A percentile compares a stretch with the other conserved stretches of the same genome.
Conservation (phyloP, 2,329 filamentous ascomycete species). For the Nothophaeocryptopus gaeumannii region DNA sequence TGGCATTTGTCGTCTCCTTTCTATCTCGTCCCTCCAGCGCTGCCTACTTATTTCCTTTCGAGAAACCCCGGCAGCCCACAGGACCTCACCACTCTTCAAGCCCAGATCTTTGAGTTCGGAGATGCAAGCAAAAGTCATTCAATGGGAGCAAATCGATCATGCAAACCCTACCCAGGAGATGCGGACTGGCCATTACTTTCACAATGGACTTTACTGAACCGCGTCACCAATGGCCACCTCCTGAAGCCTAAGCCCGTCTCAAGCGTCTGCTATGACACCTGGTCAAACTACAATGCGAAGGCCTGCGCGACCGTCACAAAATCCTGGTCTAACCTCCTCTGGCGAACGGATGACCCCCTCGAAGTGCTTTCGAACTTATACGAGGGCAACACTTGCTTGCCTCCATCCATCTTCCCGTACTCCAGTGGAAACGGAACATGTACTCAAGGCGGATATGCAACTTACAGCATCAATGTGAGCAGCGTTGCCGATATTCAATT, state of each 20-base stretch:
- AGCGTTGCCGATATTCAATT: constrained; percentile 19
- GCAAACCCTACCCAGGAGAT: not conserved
- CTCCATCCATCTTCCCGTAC: not conserved
- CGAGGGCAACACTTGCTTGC: not conserved
- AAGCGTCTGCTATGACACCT: not conserved
- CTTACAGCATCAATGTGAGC: not conserved
- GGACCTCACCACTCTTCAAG: too few species aligned
- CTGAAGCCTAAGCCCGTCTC: not conserved
- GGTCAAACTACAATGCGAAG: not conserved
- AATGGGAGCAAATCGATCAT: too few species aligned
- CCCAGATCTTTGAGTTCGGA: too few species aligned
- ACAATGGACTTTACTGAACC: not conserved
- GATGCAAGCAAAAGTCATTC: not conserved
- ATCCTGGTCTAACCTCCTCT: not conserved
- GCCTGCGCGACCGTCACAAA: not conserved
- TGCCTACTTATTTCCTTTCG: too few species aligned
- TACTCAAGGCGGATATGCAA: not conserved
- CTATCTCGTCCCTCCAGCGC: too few species aligned
- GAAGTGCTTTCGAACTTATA: not conserved
- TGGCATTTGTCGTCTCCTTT: too few species aligned
- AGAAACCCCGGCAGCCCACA: too few species aligned
- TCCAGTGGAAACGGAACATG: not conserved
- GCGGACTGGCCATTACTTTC: not conserved
- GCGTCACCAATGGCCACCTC: not conserved
- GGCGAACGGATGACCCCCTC: not conserved